phyloP scores from a whole-genome alignment of 2,329 filamentous ascomycete genomes.

The Neofusicoccum laricinum region DNA sequence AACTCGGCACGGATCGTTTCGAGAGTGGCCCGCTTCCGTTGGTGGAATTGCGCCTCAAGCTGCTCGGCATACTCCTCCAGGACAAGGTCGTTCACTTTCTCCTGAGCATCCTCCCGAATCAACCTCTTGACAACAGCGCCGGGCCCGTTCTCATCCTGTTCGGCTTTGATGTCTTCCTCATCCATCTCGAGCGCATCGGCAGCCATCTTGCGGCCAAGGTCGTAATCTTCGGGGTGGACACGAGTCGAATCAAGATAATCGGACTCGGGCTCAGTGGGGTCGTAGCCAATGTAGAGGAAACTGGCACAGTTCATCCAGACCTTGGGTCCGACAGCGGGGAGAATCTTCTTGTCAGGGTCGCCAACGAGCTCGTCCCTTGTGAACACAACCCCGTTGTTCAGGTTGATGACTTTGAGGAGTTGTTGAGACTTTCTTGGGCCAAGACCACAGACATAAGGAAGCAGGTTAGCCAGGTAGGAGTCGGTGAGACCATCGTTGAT shows the following conservation, averaged over 20 bases:
- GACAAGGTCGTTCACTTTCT: conserved; percentile 93
- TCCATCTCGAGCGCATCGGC: conserved; percentile 94
- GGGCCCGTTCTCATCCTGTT: conserved; percentile 83
- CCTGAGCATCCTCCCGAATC: conserved; percentile 90
- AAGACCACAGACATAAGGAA: conserved; percentile 88
- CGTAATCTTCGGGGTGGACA: conserved; percentile 97
- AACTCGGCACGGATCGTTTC: conserved; percentile 95
- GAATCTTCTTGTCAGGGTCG: conserved; percentile 69
- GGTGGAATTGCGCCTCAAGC: conserved; percentile 86
- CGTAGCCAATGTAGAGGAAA: conserved; percentile 87
- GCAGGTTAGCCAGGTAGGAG: conserved; percentile 75
- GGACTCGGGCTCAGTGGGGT: conserved; percentile 73
- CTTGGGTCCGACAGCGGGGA: conserved; percentile 78
- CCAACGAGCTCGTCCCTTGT: conserved; percentile 86
- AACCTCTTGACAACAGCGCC: conserved; percentile 91
- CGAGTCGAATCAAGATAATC: conserved; percentile 96
- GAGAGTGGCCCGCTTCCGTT: conserved; percentile 90
- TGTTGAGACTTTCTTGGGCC: conserved; percentile 87
- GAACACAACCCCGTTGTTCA: conserved; percentile 51
- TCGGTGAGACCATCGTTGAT: conserved; percentile 88
- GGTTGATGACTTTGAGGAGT: conserved; percentile 84
- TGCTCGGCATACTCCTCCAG: conserved; percentile 97
- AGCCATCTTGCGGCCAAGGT: conserved; percentile 96
- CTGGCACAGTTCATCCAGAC: conserved; percentile 98
- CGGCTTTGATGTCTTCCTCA: conserved; percentile 95